Base-by-base conservation (phyloP, 371 early-diverging fungal genomes). In the Paramicrosporidium saccamoebae region DNA sequence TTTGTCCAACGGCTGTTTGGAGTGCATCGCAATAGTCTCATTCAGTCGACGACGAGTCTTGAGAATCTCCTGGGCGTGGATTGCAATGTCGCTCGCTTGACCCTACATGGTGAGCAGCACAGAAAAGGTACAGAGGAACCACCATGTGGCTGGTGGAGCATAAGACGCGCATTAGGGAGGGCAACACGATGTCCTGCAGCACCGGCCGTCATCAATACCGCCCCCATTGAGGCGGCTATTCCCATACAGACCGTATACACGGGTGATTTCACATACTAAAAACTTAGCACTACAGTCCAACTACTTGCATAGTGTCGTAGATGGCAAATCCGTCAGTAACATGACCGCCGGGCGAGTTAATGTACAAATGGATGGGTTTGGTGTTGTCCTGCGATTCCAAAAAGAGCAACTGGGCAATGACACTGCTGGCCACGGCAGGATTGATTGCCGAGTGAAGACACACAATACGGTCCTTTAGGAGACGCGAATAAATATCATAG, bases 201-300 rank as follows among this genome's bases (percentile, higher is more conserved):
- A 13, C 86, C 73, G 15, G 79, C 78, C 8, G 78, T 52, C 26
- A 92, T 44, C 16, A 92, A 53, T 26, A 92, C 50, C 14, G 90
- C 84, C 3, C 78, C 94, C 94, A 92, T 92, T 0, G 84, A 82
- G 29, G 82, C 77, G 5, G 94, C 90, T 42, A 86, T 84, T 4
- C 94, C 94, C 25, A 69, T 64, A 44, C 90, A 88, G 22, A 86
- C 44, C 1, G 94, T 92, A 4, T 72, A 57, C 0, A 92, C 79
- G 2, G 90, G 81, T 3, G 64, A 63, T 48, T 67, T 54, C 17
- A 90, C 73, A 29, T 75, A 84, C 62, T 84, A 39, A 30, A 39
- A 36, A 1, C 16, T 14, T 7, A 6, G 10, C 12, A 7, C 14
- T 6, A 1, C 20, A 15, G 10, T 20, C 13, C 14, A 12, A 14